Evolutionary conservation across 169 alveolate genomes (phyloP), one percentile per base, ranked within the genome.

Genomic region (Eimeria falciformis): DNA sequence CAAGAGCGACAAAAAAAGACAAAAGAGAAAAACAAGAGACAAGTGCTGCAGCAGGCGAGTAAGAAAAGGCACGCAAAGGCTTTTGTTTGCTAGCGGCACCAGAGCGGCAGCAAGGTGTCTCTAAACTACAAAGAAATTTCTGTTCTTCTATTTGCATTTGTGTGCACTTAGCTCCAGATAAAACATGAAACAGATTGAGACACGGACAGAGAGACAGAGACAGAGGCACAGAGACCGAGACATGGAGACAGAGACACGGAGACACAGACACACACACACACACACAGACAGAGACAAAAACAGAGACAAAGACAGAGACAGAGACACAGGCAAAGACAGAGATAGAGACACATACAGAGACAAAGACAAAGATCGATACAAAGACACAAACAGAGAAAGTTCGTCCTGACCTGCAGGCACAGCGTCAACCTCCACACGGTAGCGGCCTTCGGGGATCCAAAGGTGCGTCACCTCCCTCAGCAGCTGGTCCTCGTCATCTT

Each of bases 401-500:
- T 62, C 33, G 12, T 78, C 5, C 23, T 68, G 45, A 12, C 93
- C 93, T 33, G 93, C 93, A 4, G 93, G 93, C 43, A 87, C 93
- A 53, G 55, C 68, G 53, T 68, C 53, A 45, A 87, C 97, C 90
- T 97, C 98, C 33, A 98, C 97, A 85, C 98, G 95, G 93, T 98
- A 98, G 83, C 99, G 96, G 0, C 99, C 98, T 96, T 98, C 98
- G 65, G 96, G 94, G 4, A 98, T 95, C 98, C 98, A 98, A n/a
- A 99, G 92, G 29, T 95, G 95, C 18, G 95, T 94, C 53, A 98
- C 96, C 46, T 94, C 97, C 53, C 98, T 96, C 23, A 98, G 93
- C 29, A 96, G 95, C 97, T 96, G 96, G 94, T 99, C 99, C 92
- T 99, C 99, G 90, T 98, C 99, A 90, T 98, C 99, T 82, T 98